Conservation (phyloP, 192 early-diverging fungal genomes). For the Piromyces sp. region DNA sequence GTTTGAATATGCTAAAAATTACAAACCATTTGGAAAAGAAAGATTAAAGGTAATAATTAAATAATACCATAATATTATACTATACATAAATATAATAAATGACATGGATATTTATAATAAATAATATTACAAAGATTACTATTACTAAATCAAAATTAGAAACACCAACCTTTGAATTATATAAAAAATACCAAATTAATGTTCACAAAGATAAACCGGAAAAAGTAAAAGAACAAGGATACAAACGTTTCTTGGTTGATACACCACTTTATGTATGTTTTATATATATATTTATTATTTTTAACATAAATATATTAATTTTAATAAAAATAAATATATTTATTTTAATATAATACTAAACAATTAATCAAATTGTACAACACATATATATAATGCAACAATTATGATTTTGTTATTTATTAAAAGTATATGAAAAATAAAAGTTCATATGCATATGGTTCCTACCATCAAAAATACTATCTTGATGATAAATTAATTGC, state of each 20-base stretch:
- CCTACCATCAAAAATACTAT: constrained; percentile 86
- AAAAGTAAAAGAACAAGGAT: constrained; percentile 26
- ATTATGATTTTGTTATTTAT: no score
- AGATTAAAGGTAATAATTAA: constrained; percentile 13
- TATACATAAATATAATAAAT: not conserved
- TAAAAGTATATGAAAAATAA: not conserved
- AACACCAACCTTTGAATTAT: constrained; percentile 57
- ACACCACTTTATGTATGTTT: constrained; percentile 45
- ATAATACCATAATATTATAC: no score
- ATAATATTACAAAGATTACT: not conserved
- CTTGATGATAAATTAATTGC: constrained; percentile 65
- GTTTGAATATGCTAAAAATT: constrained; percentile 28
- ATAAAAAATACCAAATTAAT: constrained; percentile 55
- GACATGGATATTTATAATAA: no score
- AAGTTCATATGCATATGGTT: constrained; percentile 24
- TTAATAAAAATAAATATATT: no score
- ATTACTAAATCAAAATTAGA: constrained; percentile 33
- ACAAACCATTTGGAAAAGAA: constrained; percentile 4
- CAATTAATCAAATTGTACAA: no score
- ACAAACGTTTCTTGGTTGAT: constrained; percentile 54
- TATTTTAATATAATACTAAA: no score
- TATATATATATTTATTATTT: no score
- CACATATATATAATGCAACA: no score
- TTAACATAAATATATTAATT: no score
- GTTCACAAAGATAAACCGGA: constrained; percentile 59